These are phyloP conservation scores for Pigoraptor vietnamica DNA, from an alignment of 78 protist species.

Conservation along the genomic window DNA sequence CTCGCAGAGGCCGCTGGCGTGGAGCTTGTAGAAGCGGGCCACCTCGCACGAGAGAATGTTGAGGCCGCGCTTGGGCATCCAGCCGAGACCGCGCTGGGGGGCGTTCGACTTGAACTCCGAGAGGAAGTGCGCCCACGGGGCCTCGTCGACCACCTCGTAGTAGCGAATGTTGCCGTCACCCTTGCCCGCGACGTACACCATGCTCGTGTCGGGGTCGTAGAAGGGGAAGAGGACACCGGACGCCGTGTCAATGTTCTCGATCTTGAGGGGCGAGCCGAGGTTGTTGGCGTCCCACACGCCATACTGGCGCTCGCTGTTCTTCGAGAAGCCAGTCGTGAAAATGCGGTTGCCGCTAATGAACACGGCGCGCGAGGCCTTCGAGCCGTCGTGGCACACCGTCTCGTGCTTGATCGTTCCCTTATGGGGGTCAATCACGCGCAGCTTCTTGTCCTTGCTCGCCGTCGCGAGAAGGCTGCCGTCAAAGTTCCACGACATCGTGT, in stretches of 20 bases:
- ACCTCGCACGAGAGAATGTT: conserved; percentile 75
- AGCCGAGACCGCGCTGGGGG: conserved; percentile 79
- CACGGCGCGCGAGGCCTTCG: conserved; percentile 73
- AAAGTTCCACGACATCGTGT: conserved; percentile 75
- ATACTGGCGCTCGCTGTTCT: conserved; percentile 80
- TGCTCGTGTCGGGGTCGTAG: conserved; percentile 79
- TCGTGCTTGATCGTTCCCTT: conserved; percentile 17
- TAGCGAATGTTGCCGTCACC: conserved; percentile 96
- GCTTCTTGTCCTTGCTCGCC: conserved; percentile 89
- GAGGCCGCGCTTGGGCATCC: conserved; percentile 83
- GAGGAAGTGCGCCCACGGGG: conserved; percentile 62
- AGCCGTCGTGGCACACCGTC: conserved; percentile 75
- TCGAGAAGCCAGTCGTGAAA: conserved; percentile 83
- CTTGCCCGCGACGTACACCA: conserved; percentile 91
- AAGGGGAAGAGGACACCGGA: conserved; percentile 85
- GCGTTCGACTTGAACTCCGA: conserved; percentile 69
- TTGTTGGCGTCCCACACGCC: conserved; percentile 58
- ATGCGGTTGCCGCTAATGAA: conserved; percentile 73
- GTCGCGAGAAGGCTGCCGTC: conserved; percentile 78
- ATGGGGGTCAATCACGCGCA: conserved; percentile 84
- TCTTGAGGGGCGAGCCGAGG: conserved; percentile 48
- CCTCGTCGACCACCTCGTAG: conserved; percentile 81
- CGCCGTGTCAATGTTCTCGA: conserved; percentile 62
- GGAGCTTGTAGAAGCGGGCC: conserved; percentile 75
- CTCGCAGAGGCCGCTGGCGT: conserved; percentile 56